Evolutionary conservation across 352 stramenopile species (phyloP).

Genomic region (Phytophthora idaei): DNA sequence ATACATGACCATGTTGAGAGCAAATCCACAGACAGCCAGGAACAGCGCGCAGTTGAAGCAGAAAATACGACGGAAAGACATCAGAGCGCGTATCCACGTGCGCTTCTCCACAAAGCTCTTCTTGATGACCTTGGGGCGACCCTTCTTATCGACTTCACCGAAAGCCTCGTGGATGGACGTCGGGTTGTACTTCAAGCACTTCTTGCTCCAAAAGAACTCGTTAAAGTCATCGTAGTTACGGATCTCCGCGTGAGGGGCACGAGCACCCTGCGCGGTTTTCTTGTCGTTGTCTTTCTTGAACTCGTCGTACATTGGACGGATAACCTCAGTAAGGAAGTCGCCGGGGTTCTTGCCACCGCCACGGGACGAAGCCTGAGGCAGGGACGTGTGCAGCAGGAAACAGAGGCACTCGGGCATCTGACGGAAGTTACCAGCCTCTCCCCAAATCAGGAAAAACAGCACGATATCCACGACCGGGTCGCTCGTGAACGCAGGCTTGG

Average conservation of each 20-base stretch:
- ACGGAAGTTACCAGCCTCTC: constrained; percentile 86
- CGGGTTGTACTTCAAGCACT: constrained; percentile 81
- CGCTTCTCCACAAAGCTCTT: constrained; percentile 88
- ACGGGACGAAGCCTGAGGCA: constrained; percentile 69
- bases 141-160: constrained; percentile 81
- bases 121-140: constrained; percentile 77
- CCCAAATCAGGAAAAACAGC: constrained; percentile 89
- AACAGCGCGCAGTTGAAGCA: constrained; percentile 83
- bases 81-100: constrained; percentile 73
- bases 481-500: constrained; percentile 77
- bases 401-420: constrained; percentile 82
- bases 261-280: constrained; percentile 81
- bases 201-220: constrained; percentile 90
- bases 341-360: constrained; percentile 65
- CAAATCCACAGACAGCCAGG: constrained; percentile 61
- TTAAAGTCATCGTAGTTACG: constrained; percentile 91
- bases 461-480: constrained; percentile 81
- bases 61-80: constrained; percentile 87
- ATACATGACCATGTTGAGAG: constrained; percentile 79
- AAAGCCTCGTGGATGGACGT: constrained; percentile 75
- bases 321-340: constrained; percentile 73
- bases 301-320: constrained; percentile 83
- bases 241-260: constrained; percentile 75
- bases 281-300: constrained; percentile 90
- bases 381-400: constrained; percentile 81